Conservation (phyloP, 345 rosid genomes). For the Bruguiera parviflora region DNA sequence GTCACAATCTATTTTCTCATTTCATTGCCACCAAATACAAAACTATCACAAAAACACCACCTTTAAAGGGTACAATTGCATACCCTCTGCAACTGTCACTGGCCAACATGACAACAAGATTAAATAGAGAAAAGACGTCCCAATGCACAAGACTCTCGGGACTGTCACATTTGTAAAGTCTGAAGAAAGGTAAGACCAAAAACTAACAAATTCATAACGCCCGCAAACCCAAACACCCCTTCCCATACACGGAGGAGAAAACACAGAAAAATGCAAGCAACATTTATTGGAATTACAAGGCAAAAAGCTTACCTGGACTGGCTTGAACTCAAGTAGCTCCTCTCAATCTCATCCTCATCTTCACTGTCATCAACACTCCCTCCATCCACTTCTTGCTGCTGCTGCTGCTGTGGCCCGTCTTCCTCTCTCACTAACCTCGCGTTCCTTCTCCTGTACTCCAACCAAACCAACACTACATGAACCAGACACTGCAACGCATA, state of each 20-base stretch:
- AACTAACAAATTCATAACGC: neutral
- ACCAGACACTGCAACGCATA: slow-evolving; percentile 84
- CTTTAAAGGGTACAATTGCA: too few relatives aligned
- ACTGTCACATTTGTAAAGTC: too few relatives aligned
- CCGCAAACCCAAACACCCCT: neutral
- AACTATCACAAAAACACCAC: too few relatives aligned
- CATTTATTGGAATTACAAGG: neutral
- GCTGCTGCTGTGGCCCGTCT: slow-evolving; percentile 28
- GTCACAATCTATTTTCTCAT: too few relatives aligned
- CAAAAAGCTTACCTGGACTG: slow-evolving; percentile 44
- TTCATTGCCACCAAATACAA: too few relatives aligned
- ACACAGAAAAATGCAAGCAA: too few relatives aligned
- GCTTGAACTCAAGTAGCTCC: slow-evolving; percentile 29
- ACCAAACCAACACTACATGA: slow-evolving; percentile 82
- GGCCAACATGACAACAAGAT: too few relatives aligned
- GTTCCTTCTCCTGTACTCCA: slow-evolving; percentile 72
- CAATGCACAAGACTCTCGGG: too few relatives aligned
- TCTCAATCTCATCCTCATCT: slow-evolving; percentile 32
- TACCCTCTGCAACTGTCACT: too few relatives aligned
- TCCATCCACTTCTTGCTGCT: slow-evolving; percentile 14
- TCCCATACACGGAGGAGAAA: too few relatives aligned
- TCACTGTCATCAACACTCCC: slow-evolving; percentile 21
- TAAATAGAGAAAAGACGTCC: too few relatives aligned
- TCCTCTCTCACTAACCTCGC: slow-evolving; percentile 41
- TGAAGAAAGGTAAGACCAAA: too few relatives aligned